phyloP scores from a whole-genome alignment of 805 yeast genomes.

The Jamesozyma jinghongensis region DNA sequence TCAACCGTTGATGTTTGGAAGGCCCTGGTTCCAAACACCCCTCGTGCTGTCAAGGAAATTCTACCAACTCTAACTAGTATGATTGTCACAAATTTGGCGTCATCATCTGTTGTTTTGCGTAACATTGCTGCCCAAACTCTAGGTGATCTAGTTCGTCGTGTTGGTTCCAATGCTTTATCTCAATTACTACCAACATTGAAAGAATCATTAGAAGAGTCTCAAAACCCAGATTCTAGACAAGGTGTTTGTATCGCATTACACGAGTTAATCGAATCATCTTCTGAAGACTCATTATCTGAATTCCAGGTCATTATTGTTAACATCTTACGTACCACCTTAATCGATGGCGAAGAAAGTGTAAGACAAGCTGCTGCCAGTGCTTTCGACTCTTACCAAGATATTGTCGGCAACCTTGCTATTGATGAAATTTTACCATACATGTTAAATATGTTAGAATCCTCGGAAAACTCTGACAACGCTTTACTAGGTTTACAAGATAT shows the following conservation, averaged over 20 bases:
- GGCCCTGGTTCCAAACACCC: conserved; percentile 91
- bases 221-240: conserved; percentile 79
- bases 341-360: conserved; percentile 63
- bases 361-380: conserved; percentile 89
- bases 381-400: conserved; percentile 77
- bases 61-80: conserved; percentile 72
- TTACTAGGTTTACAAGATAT: conserved; percentile 83
- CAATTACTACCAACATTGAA: conserved; percentile 81
- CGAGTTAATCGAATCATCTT: conserved; percentile 73
- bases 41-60: conserved; percentile 86
- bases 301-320: conserved; percentile 62
- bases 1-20: conserved; percentile 95
- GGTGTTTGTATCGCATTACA: conserved; percentile 93
- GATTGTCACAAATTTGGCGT: conserved; percentile 75
- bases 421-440: conserved; percentile 84
- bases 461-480: conserved; percentile 60
- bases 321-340: conserved; percentile 69
- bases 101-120: conserved; percentile 69
- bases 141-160: conserved; percentile 91
- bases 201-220: conserved; percentile 44
- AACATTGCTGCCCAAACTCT: conserved; percentile 85
- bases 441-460: conserved; percentile 54
- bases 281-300: conserved; percentile 47
- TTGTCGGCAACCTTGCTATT: conserved; percentile 74
- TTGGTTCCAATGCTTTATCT: conserved; percentile 77